Evolutionary conservation across 176 grass and related monocot species (phyloP), one percentile per base, ranked within the genome.

Genomic region (Carex littledalei): DNA sequence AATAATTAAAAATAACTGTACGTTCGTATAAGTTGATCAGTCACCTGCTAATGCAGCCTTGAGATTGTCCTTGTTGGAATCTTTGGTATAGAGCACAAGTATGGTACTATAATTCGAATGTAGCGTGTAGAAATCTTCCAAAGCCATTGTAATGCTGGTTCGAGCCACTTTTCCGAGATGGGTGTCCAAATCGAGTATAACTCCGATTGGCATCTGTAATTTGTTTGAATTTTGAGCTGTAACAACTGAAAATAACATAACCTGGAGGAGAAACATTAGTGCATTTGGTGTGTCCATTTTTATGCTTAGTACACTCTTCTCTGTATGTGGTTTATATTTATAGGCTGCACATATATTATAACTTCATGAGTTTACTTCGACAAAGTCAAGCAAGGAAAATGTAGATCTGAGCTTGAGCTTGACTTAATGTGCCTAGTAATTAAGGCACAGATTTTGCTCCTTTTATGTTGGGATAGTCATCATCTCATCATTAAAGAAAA

Each of bases 111-210:
- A 89, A 65, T 91, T 86, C 24, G 8, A 11, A 63, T 91, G 84
- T 21, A 18, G 68, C 1, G 80, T 29, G 49, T 91, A 91, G 56
- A 89, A 91, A 84, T 91, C 87, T 21, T 91, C 90, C 13, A 84
- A 52, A 7, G 86, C 90, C 87, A 91, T 89, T 26, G 81, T 34
- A 22, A 91, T 84, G 80, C 80, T 89, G 31, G 87, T 91, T 11
- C 45, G 53, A 20, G 79, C 57, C 5, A 84, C 84, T 70, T 87
- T 91, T 6, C 90, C 34, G 1, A 84, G 73, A 68, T 67, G 16
- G 13, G 84, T 86, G 35, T 63, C 12, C 69, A 89, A 47, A 84
- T 91, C 55, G 35, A 91, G 87, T 56, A 91, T 72, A 16, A 84
- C 90, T 16, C 90, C 90, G 3, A 91, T 79, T 16, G 22, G 62